Evolutionary conservation across 345 rosid species (phyloP).

Genomic region (Cochlearia excelsa): DNA sequence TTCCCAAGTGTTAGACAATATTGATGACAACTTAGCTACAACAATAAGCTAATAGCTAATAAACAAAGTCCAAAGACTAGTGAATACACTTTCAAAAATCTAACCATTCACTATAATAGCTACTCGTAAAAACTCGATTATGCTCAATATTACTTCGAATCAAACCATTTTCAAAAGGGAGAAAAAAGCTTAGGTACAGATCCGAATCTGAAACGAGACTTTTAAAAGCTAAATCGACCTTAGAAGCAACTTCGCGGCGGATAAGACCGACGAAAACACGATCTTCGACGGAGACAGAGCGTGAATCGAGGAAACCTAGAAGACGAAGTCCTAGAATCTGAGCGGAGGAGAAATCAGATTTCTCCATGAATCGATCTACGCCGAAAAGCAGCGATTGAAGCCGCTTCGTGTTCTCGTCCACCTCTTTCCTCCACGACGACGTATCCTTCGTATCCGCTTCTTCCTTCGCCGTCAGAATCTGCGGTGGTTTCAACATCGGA

Average conservation of each 20-base stretch:
- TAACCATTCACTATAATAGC: slow-evolving; percentile 5
- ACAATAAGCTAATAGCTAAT: too few relatives aligned
- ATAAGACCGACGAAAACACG: slow-evolving; percentile 61
- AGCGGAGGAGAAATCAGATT: slow-evolving; percentile 66
- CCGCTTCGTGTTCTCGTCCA: slow-evolving; percentile 74
- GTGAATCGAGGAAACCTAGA: slow-evolving; percentile 87
- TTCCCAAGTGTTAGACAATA: too few relatives aligned
- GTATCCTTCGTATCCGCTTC: slow-evolving; percentile 36
- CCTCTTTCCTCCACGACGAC: slow-evolving; percentile 62
- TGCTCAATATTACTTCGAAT: neutral
- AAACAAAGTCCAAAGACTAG: neutral
- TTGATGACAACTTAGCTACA: too few relatives aligned
- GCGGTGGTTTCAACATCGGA: slow-evolving; percentile 34
- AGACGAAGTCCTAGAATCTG: slow-evolving; percentile 74
- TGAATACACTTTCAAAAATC: neutral
- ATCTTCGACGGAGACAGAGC: slow-evolving; percentile 50
- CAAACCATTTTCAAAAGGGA: neutral
- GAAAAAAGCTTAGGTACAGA: slow-evolving; percentile 43
- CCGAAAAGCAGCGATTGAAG: slow-evolving; percentile 87
- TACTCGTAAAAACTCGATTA: neutral
- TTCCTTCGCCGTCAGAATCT: slow-evolving; percentile 20
- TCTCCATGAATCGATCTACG: slow-evolving; percentile 64
- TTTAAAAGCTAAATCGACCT: slow-evolving; percentile 56
- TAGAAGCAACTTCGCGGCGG: slow-evolving; percentile 60
- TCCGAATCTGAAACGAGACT: slow-evolving; percentile 69